These are phyloP conservation scores for Clohesyomyces aquaticus DNA, from an alignment of 495 filamentous ascomycete species.

Conservation along the genomic window DNA sequence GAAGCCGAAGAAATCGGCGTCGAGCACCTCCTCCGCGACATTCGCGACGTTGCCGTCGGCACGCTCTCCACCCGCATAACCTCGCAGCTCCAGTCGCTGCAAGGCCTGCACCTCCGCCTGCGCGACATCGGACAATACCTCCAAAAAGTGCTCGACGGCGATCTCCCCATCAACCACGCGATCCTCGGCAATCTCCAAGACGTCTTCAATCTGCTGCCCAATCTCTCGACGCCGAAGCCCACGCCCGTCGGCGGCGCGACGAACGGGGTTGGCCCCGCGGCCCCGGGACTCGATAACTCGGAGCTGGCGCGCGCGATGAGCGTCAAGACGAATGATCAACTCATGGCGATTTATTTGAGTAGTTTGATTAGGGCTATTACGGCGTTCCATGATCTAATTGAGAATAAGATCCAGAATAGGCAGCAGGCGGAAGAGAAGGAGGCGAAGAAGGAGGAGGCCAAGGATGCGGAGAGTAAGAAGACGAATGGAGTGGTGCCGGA, in stretches of 20 bases:
- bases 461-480: constrained; percentile 60
- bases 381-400: constrained; percentile 97
- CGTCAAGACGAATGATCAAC: constrained; percentile 97
- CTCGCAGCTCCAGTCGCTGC: constrained; percentile 94
- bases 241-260: constrained; percentile 41
- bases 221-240: constrained; percentile 83
- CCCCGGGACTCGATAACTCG: constrained; percentile 62
- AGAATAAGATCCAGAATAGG: constrained; percentile 99
- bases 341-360: constrained; percentile 96
- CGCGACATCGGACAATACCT: constrained; percentile 95
- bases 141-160: constrained; percentile 89
- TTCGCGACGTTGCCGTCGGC: constrained; percentile 96
- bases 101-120: constrained; percentile 92
- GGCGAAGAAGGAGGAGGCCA: constrained; percentile 71
- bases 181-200: constrained; percentile 98
- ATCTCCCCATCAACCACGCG: constrained; percentile 94
- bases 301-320: constrained; percentile 95
- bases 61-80: constrained; percentile 98
- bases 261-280: constrained; percentile 47
- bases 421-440: constrained; percentile 97
- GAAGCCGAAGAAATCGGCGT: constrained; percentile 99
- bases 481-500: constrained; percentile 60
- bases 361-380: constrained; percentile 97
- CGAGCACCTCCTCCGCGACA: constrained; percentile 96
- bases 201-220: constrained; percentile 97